Base-by-base conservation (phyloP, 129 eudicot species). In the Flaveria ramosissima region DNA sequence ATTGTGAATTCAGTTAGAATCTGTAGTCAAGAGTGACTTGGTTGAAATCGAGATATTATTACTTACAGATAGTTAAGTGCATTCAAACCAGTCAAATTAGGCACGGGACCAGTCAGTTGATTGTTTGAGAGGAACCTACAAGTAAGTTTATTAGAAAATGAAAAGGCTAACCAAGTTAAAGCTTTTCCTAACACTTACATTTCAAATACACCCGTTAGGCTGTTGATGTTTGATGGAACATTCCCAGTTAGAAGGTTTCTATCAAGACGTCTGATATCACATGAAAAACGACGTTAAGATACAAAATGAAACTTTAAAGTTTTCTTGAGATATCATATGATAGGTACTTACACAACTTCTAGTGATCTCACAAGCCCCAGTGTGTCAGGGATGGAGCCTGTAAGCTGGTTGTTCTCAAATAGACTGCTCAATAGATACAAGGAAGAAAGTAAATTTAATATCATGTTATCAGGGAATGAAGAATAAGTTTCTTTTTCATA, bases 311-410 rank as follows among this genome's bases (percentile, higher is more conserved):
- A 69, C 23, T 43, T 62, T 6, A 48, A 14, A 4, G 3, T 32
- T 11, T 0, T 63, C 15, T 53, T 17, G 60, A 53, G 60, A 10
- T 4, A 62, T 62, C n/a, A 59, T 23, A 21, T 50, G 63, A 56
- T 19, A n/a, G 50, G 67, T 81, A 91, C 98, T 91, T 80, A 93
- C 98, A 93, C 64, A 64, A 85, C 90, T 77, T 91, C 93, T 70
- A 93, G 80, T 6, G 84, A 65, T 60, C 21, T 65, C 51, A 86
- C 92, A 11, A 87, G 90, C 80, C 96, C 96, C 30, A 93, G 76
- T 7, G 93, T 84, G 9, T 81, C 39, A 47, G 98, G 98, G 68
- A 93, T 88, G 47, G 39, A 21, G 56, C 96, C 98, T 5, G 50
- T 82, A 12, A 93, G 86, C 82, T 41, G 74, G 81, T 93, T 93